Base-by-base conservation (phyloP, 148 eudicot species). In the Diospyros lotus region DNA sequence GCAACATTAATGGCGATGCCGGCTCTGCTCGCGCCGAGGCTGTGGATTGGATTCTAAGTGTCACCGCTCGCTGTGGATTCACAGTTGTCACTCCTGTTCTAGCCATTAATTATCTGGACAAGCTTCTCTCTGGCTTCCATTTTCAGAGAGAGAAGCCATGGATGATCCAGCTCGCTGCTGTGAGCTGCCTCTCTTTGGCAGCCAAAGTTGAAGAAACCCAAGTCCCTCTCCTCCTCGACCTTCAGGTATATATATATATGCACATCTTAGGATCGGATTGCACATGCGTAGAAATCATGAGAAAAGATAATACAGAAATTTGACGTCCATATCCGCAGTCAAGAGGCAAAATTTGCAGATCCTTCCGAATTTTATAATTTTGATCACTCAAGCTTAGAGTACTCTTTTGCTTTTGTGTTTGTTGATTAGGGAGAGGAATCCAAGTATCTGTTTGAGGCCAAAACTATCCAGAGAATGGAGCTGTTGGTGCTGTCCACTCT, bases 381-480 rank as follows among this genome's bases (percentile, higher is more conserved):
- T 28, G 28, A 28, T 28, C 28, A 28, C 28, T 28, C 28, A 28
- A 28, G 28, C 28, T 28, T 28, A 28, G 28, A 28, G 28, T 28
- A 28, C 28, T 28, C 28, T 28, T 28, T 28, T 28, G 28, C 28
- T 28, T 28, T 28, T 28, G 28, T 28, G 28, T 28, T 17, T 9
- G 3, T 56, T 58, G 50, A 55, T 48, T 48, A 91, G 97, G 93
- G 90, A 56, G 90, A 80, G 58, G 88, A 80, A 56, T 62, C 90
- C 4, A 81, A 83, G 69, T 87, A 81, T 53, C 45, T 87, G 67
- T 94, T 90, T 72, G 93, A 94, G 58, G 80, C 96, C 14, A 94
- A 89, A 78, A 87, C 90, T 7, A 81, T 94, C 28, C 98, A 92
- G 74, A 94, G 86, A 80, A 92, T 92, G 95, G 98, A 94, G 86